Evolutionary conservation across 768 basidiomycete genomes (phyloP), one percentile per base, ranked within the genome.

Genomic region (Mycena rebaudengoi): DNA sequence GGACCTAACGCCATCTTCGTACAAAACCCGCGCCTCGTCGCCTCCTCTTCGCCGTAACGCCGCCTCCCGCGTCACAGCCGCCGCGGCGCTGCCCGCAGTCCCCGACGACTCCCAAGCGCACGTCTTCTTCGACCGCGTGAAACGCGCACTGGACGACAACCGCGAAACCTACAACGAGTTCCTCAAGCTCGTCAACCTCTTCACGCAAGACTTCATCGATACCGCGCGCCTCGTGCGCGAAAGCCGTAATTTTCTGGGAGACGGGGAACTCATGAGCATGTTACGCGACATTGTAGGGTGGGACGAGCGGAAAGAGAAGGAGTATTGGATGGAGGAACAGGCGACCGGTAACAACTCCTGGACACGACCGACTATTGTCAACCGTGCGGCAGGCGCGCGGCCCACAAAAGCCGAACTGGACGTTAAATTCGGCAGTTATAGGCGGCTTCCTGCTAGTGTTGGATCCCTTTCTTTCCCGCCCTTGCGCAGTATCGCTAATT

Each of bases 191-290:
- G 86, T 98, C 68, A 98, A 99, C 75, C 84, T 99, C 2, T 99
- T 96, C 72, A 92, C 94, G 2, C 95, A 97, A 73, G 94, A 96
- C 63, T 88, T 94, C 71, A 97, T 99, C 69, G 96, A 98, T 70
- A 87, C 89, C 2, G 86, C 89, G 25, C 88, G 91, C 16, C 85
- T 99, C 10, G 85, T 99, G 48, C 88, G 92, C 66, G 91, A 96
- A 69, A 88, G 89, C 32, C 82, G 87, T 23, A 85, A 88, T 62
- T 99, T 93, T 74, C 89, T 76, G 76, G 87, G 87, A 0, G 91
- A 95, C 7, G 85, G 86, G 13, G 95, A 96, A 44, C 79, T 98
- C 20, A 86, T 94, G 84, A 83, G 82, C 40, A 89, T 91, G 69
- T 94, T 97, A 74, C 90, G 89, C 71, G 89, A 89, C 25, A 92